Evolutionary conservation across 164 flowering plant species (phyloP).

Genomic region (Nelumbo lutea): DNA sequence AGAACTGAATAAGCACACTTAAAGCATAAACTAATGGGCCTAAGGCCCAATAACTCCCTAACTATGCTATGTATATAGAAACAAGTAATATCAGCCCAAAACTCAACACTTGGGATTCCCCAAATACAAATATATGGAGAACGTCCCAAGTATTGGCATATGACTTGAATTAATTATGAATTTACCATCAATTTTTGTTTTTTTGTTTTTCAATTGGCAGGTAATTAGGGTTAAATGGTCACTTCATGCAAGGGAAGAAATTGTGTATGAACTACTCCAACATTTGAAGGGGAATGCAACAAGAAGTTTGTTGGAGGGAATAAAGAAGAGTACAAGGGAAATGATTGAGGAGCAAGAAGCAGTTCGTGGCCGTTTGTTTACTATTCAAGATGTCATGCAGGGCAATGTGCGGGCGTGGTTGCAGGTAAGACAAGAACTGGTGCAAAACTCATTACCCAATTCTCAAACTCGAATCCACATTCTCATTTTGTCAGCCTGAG

Average conservation of each 20-base stretch:
- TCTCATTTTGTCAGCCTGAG: too few species aligned
- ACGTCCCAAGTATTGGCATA: too few species aligned
- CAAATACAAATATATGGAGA: too few species aligned
- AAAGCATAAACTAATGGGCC: too few species aligned
- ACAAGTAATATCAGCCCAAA: too few species aligned
- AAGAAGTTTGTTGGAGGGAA: constrained; percentile 55
- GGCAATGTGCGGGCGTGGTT: constrained; percentile 91
- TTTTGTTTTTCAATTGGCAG: constrained; percentile 28
- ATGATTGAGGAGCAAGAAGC: constrained; percentile 99
- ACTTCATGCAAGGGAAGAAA: constrained; percentile 96
- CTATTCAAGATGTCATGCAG: constrained; percentile 98
- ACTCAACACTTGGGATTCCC: too few species aligned
- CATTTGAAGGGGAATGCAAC: constrained; percentile 61
- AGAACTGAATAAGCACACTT: too few species aligned
- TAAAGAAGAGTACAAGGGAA: constrained; percentile 77
- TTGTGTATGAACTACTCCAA: constrained; percentile 84
- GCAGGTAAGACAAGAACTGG: constrained; percentile 44
- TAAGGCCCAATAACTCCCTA: too few species aligned
- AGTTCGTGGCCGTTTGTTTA: constrained; percentile 88
- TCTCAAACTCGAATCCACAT: too few species aligned
- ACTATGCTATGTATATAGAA: too few species aligned
- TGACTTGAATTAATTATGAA: too few species aligned
- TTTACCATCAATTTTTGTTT: too few species aligned
- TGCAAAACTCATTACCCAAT: neutral
- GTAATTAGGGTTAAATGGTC: constrained; percentile 98